phyloP scores from a whole-genome alignment of 306 rosid species.

The Benincasa hispida region DNA sequence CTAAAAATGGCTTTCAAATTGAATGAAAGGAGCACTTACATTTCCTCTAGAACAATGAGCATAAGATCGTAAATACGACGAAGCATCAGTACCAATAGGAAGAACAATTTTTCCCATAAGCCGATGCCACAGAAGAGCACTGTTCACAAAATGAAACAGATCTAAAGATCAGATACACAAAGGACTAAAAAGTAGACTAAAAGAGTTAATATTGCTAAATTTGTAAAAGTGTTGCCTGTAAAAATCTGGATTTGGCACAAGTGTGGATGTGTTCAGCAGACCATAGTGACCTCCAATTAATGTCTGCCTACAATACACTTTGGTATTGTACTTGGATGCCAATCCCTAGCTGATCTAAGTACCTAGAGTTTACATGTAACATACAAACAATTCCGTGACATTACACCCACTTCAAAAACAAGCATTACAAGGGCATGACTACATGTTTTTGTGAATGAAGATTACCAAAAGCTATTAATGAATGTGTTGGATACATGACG shows the following conservation, averaged over 20 bases:
- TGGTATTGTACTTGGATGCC: constrained; percentile 62
- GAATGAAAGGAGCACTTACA: constrained; percentile 36
- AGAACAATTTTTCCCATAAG: constrained; percentile 89
- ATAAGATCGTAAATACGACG: constrained; percentile 58
- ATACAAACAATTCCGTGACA: background rate
- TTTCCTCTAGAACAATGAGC: constrained; percentile 83
- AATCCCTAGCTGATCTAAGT: constrained; percentile 96
- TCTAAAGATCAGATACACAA: background rate
- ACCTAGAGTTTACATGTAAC: constrained; percentile 34
- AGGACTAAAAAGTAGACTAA: background rate
- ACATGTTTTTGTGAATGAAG: constrained; percentile 3
- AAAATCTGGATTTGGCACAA: constrained; percentile 87
- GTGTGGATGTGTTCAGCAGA: constrained; percentile 61
- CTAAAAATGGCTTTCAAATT: background rate
- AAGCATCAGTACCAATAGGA: constrained; percentile 25
- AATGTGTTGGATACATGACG: constrained; percentile 62
- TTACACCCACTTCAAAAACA: background rate
- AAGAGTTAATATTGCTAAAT: background rate
- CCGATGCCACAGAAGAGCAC: constrained; percentile 93
- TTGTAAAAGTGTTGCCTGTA: constrained; percentile 42
- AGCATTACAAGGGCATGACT: background rate
- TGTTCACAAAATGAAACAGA: constrained; percentile 11
- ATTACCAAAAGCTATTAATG: constrained; percentile 91
- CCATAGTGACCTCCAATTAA: constrained; percentile 93
- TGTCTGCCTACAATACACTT: constrained; percentile 84